phyloP scores from a whole-genome alignment of 331 rosid genomes.

The Stylosanthes scabra region DNA sequence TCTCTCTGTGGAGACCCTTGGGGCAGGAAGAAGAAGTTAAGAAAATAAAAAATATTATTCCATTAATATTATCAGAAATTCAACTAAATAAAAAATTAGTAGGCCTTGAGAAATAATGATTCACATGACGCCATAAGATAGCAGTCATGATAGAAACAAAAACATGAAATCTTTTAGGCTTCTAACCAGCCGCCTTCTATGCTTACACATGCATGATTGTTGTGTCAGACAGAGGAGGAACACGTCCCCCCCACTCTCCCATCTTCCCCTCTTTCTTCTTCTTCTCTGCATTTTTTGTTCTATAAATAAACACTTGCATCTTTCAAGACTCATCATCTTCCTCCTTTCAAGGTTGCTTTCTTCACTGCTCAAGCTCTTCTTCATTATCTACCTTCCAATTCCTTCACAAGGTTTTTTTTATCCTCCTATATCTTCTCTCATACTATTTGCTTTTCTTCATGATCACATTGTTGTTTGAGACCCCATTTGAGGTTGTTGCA shows the following conservation, averaged over 20 bases:
- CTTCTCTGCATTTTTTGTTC: constrained; percentile 38
- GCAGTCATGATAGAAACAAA: constrained; percentile 52
- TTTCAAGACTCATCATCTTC: constrained; percentile 26
- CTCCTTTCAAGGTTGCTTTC: constrained; percentile 36
- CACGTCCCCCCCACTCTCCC: constrained; percentile 55
- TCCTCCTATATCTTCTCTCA: constrained; percentile 6
- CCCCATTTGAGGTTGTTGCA: constrained; percentile 28
- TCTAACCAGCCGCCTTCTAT: constrained; percentile 94
- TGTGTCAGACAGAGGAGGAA: constrained; percentile 81
- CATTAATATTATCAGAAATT: no score
- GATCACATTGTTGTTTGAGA: constrained; percentile 32
- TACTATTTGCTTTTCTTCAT: constrained; percentile 33
- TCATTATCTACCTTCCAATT: constrained; percentile 15
- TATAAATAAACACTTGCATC: constrained; percentile 73
- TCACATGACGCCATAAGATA: constrained; percentile 61
- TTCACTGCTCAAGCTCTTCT: constrained; percentile 41
- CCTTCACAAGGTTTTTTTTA: constrained; percentile 69
- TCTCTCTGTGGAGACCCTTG: no score
- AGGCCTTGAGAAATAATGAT: constrained; percentile 48
- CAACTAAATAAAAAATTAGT: neutral
- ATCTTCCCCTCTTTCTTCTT: constrained; percentile 16
- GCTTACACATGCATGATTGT: constrained; percentile 96
- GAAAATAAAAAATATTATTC: no score
- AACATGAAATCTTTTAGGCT: constrained; percentile 64
- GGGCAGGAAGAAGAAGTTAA: no score